Conservation (phyloP, 176 grass and related monocot genomes). For the Carex scoparia region DNA sequence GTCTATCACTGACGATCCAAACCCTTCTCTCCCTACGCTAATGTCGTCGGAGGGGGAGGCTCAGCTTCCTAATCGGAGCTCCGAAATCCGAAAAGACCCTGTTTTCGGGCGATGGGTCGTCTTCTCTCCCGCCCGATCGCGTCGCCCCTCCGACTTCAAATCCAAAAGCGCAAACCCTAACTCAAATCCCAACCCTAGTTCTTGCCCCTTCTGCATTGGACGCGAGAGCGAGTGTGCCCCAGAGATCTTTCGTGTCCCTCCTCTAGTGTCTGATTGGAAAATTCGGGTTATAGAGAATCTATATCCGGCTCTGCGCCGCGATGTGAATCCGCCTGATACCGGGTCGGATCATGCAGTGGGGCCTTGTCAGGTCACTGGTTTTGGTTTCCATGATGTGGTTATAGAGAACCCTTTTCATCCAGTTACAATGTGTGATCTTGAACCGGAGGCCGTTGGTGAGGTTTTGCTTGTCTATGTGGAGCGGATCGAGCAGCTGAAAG, state of each 20-base stretch:
- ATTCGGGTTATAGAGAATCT: slow-evolving; percentile 96
- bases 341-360: not conserved
- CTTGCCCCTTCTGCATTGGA: slow-evolving; percentile 87
- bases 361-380: slow-evolving; percentile 37
- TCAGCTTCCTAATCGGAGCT: slow-evolving; percentile 36
- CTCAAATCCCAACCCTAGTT: slow-evolving; percentile 31
- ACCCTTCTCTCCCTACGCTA: not conserved
- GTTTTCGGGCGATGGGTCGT: slow-evolving; percentile 83
- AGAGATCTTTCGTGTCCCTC: slow-evolving; percentile 75
- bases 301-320: slow-evolving; percentile 73
- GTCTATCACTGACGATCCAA: not conserved
- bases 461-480: slow-evolving; percentile 59
- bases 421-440: slow-evolving; percentile 61
- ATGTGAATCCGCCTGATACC: slow-evolving; percentile 32
- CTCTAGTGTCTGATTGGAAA: slow-evolving; percentile 39
- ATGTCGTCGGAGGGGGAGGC: slow-evolving; percentile 19
- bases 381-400: slow-evolving; percentile 96
- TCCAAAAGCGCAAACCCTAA: slow-evolving; percentile 35
- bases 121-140: slow-evolving; percentile 70
- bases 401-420: slow-evolving; percentile 90
- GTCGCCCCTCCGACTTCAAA: slow-evolving; percentile 92
- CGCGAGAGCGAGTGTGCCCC: slow-evolving; percentile 85
- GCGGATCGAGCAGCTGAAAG: slow-evolving; percentile 55
- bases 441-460: slow-evolving; percentile 43
- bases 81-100: slow-evolving; percentile 56